Base-by-base conservation (phyloP, 352 stramenopile species). In the Pythium phragmitis region DNA sequence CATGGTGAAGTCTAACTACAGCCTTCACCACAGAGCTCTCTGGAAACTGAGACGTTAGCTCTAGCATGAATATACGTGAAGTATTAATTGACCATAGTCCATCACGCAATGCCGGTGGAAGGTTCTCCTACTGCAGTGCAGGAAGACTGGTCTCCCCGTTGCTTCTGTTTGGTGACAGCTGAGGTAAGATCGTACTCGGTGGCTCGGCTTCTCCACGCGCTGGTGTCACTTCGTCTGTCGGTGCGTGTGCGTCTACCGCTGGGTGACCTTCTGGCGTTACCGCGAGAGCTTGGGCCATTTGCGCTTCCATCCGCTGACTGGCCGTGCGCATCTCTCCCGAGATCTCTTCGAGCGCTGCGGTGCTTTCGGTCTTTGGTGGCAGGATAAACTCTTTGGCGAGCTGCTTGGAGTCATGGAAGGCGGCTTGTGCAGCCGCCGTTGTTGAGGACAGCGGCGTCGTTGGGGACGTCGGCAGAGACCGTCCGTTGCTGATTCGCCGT, bases 361-460 rank as follows among this genome's bases (percentile, higher is more conserved):
- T 63, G 4, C 37, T 47, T 17, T 34, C 19, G 34, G 36, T 43
- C 33, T 61, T 72, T 7, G 58, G 53, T 45, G 34, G 7, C 34
- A 68, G 65, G 8, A 72, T 68, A 37, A 68, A 72, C 26, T 72
- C 65, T 45, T 68, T 60, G 16, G 60, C 60, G 11, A 68, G 49
- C 23, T 66, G 55, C 34, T 68, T 64, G 1, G 65, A 72, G 41
- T 64, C 54, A 23, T 72, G 58, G 26, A 65, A 72, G 17, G 65
- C 51, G n/a, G 53, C 37, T 49, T 69, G 54, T 9, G 64, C 56
- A 17, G 50, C 52, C 1, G 57, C 19, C 3, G 43, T 62, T 8
- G 56, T 52, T 0, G 63, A 52, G 7, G 50, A 60, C 1, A 65
- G 34, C 7, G 64, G 49, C 28, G 36, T n/a, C 6, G 36, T 42